phyloP scores from a whole-genome alignment of 257 asterid genomes.

The Solanum pinnatisectum region DNA sequence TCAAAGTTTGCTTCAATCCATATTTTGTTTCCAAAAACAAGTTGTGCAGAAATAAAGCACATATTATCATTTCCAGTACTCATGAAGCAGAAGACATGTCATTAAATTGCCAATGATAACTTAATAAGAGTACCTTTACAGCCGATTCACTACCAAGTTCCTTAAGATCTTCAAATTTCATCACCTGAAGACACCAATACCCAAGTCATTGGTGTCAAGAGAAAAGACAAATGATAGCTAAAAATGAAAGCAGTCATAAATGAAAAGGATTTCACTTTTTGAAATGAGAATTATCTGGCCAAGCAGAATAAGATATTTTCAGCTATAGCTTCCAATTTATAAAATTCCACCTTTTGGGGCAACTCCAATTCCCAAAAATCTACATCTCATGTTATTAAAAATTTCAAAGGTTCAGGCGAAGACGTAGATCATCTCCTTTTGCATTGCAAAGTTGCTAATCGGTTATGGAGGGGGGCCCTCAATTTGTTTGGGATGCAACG shows the following conservation, averaged over 20 bases:
- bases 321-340: background rate
- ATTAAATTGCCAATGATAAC: background rate
- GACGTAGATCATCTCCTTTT: background rate
- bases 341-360: background rate
- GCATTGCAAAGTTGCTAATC: background rate
- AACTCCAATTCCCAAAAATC: background rate
- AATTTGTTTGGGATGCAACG: background rate
- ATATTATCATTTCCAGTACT: background rate
- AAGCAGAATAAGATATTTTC: background rate
- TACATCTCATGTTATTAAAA: background rate
- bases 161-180: constrained; percentile 95
- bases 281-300: background rate
- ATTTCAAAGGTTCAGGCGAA: background rate
- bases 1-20: background rate
- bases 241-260: background rate
- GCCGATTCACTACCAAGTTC: constrained; percentile 88
- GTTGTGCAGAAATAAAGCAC: background rate
- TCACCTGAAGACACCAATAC: constrained; percentile 50
- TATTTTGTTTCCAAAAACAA: background rate
- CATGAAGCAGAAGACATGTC: background rate
- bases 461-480: background rate
- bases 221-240: background rate
- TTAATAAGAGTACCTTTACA: constrained; percentile 55
- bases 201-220: background rate
- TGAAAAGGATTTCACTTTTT: background rate